Evolutionary conservation across 176 grass and related monocot species (phyloP), one percentile per base, ranked within the genome.

Genomic region (Cenchrus fungigraminus): DNA sequence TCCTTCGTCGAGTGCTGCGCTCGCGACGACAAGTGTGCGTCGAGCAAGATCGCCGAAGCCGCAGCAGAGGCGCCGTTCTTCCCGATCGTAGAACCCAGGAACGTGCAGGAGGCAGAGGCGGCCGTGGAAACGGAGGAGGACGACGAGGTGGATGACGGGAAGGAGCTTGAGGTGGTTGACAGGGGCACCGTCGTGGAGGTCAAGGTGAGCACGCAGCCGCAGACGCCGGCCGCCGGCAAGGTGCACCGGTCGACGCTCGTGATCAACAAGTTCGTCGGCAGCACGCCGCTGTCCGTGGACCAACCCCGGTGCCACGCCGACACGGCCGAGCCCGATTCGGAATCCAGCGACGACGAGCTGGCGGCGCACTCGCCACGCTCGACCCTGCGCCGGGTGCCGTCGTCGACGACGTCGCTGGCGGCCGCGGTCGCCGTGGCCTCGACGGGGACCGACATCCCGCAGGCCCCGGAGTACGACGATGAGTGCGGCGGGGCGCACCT

Each of bases 181-280:
- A 89, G 97, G 62, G 91, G 97, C 29, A 99, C 94, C 4, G 88
- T 99, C 5, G 89, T 99, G 12, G 97, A 97, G 85, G 94, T 99
- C 12, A 99, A 97, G 82, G 97, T 99, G 55, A 99, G 92, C 90
- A 89, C 91, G 44, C 97, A 99, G 81, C 90, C 86, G 9, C 93
- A 92, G 86, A 65, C 79, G 49, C 76, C 65, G 52, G 20, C 83
- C 15, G 78, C 89, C 45, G 88, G 63, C 80, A 95, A 92, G 37
- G 88, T 89, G 54, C 94, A 91, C 66, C 91, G 94, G 10, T 99
- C 94, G 6, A 92, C 88, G 57, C 81, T 99, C 57, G 91, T 99
- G 32, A 96, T 99, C 90, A 99, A 99, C 88, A 99, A 99, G 88
- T 99, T 99, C 92, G 90, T 99, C 25, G 94, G 97, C 53, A 85